Percentiles rank a stretch among this genome's conserved stretches.
Evolutionary conservation across 352 stramenopile genomes (phyloP).

Genomic region (Phytophthora foliorum): DNA sequence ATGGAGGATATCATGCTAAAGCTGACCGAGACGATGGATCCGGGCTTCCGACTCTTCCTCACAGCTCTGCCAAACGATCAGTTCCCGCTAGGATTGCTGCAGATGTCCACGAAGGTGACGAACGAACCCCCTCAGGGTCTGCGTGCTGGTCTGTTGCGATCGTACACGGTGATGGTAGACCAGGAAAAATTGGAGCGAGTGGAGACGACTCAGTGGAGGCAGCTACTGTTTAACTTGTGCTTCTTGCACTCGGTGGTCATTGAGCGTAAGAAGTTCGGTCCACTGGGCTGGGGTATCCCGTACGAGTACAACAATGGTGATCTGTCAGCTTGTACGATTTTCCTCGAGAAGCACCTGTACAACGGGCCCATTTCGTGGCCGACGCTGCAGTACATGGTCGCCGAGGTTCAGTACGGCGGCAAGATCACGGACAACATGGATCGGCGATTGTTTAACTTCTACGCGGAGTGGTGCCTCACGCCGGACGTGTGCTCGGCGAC

Average conservation of each 20-base stretch:
- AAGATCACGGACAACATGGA: conserved; percentile 99
- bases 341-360: conserved; percentile 99
- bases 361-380: conserved; percentile 98
- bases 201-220: conserved; percentile 96
- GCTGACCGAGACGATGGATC: conserved; percentile 95
- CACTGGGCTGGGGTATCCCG: conserved; percentile 98
- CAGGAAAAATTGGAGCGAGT: conserved; percentile 98
- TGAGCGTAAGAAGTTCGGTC: conserved; percentile 98
- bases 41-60: conserved; percentile 97
- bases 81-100: conserved; percentile 97
- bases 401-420: conserved; percentile 98
- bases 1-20: conserved; percentile 99
- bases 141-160: conserved; percentile 95
- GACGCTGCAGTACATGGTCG: conserved; percentile 99
- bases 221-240: conserved; percentile 97
- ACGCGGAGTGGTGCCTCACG: conserved; percentile 97
- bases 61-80: conserved; percentile 96
- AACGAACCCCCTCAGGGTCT: conserved; percentile 98
- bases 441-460: conserved; percentile 97
- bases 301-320: conserved; percentile 99
- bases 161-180: conserved; percentile 99
- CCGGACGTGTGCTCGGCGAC: conserved; percentile 77
- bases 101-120: conserved; percentile 99
- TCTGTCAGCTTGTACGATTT: conserved; percentile 97
- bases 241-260: conserved; percentile 99